Conservation (phyloP, 106 monocot species). For the Phalaenopsis equestris region DNA sequence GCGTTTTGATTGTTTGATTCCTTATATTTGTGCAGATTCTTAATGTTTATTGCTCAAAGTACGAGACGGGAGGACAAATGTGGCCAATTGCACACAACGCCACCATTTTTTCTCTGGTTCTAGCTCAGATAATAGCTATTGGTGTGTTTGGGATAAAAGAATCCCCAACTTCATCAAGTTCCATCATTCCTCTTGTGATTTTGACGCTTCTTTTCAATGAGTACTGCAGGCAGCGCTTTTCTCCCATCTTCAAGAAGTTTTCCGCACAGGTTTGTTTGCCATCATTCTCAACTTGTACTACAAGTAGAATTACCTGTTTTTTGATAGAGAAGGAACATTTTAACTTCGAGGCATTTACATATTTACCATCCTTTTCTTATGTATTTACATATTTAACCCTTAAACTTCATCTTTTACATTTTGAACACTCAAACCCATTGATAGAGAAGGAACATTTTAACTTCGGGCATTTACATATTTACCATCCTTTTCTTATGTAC, state of each 20-base stretch:
- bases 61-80: constrained; percentile 63
- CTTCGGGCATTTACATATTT: too few relatives aligned
- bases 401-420: too few relatives aligned
- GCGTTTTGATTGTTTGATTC: background rate
- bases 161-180: constrained; percentile 48
- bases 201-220: constrained; percentile 79
- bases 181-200: constrained; percentile 65
- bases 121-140: constrained; percentile 72
- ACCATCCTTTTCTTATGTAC: too few relatives aligned
- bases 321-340: too few relatives aligned
- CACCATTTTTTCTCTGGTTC: constrained; percentile 72
- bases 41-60: constrained; percentile 74
- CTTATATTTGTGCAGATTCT: constrained; percentile 39
- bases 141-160: constrained; percentile 75
- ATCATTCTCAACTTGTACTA: background rate
- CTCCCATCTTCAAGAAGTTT: constrained; percentile 52
- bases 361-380: too few relatives aligned
- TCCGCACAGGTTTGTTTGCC: constrained; percentile 51
- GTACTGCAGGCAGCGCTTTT: constrained; percentile 67
- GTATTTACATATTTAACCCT: too few relatives aligned
- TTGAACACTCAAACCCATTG: too few relatives aligned
- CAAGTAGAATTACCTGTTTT: too few relatives aligned
- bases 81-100: constrained; percentile 87
- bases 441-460: too few relatives aligned
- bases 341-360: too few relatives aligned